Evolutionary conservation across 2,329 filamentous ascomycete species (phyloP), one percentile per base, ranked within the genome.

Genomic region (Ophiostoma perfectum): DNA sequence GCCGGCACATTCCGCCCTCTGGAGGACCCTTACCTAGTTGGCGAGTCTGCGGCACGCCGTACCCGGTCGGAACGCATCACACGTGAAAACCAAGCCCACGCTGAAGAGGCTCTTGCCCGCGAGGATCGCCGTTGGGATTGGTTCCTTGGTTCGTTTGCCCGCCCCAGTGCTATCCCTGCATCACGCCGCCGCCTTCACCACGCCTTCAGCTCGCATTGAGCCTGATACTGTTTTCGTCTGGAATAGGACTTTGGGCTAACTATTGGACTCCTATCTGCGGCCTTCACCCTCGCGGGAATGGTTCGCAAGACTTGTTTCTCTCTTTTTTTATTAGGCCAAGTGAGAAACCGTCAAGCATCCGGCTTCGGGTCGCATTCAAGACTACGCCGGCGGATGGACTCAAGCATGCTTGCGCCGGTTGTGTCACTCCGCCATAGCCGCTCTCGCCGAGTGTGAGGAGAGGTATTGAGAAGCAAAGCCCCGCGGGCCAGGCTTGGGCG

Each of bases 1-100:
- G 8, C n/a, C n/a, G 16, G 39, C 39, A 11, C 47, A 62, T 67
- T 80, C 52, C 80, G 82, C 6, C 87, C 86, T 2, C 80, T 88
- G 18, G 88, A 91, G 76, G 88, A 90, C 72, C 88, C 88, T 0
- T 83, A 88, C 68, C 78, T 90, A 9, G 88, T 90, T 1, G 88
- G 88, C 45, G 87, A 90, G 77, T 82, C 82, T 66, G 88, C 87
- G 3, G 88, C 88, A 2, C 79, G 81, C 9, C 77, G 81, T 70
- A 86, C 87, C 7, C 80, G 85, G 60, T 77, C 78, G n/a, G 84
- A 85, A 74, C 80, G 88, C 70, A 76, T 88, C 41, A 81, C 81
- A n/a, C 78, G 83, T 66, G 84, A 88, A 77, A 81, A 80, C 52
- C 66, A 64, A 14, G 8, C 5, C 7, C 60, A 69, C 2, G 81